Conservation (phyloP, 257 asterid species). For the Forsythia viridissima region DNA sequence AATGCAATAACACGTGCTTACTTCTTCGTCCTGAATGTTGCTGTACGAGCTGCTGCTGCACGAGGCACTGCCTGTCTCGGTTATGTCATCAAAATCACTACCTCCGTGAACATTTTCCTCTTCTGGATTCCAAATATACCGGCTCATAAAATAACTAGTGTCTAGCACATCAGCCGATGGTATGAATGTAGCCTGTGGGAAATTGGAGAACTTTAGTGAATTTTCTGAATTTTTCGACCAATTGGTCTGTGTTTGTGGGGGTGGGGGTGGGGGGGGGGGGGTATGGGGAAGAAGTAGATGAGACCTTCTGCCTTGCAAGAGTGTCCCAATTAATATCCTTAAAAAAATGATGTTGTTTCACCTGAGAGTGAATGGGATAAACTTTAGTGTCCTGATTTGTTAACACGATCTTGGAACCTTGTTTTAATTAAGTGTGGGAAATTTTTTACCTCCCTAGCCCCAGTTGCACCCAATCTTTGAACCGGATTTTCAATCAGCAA, state of each 20-base stretch:
- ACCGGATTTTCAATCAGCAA: conserved; percentile 82
- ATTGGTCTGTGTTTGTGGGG: not conserved
- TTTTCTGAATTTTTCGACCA: conserved; percentile 14
- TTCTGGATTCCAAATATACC: conserved; percentile 91
- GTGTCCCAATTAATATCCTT: conserved; percentile 86
- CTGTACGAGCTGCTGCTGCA: conserved; percentile 78
- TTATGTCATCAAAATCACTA: conserved; percentile 77
- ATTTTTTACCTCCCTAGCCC: conserved; percentile 71
- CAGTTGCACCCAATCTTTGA: conserved; percentile 92
- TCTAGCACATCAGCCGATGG: conserved; percentile 83
- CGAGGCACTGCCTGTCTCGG: conserved; percentile 72
- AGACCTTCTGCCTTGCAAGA: conserved; percentile 93
- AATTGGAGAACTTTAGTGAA: conserved; percentile 24
- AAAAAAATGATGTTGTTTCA: conserved; percentile 72
- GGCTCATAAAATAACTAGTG: conserved; percentile 97
- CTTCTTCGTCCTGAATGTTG: conserved; percentile 81
- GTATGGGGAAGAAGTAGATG: conserved; percentile 8
- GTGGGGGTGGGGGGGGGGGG: conserved; percentile 8
- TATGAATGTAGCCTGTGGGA: conserved; percentile 81
- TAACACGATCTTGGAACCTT: conserved; percentile 14
- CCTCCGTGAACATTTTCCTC: conserved; percentile 69
- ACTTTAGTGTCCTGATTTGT: conserved; percentile 9
- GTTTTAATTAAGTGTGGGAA: conserved; percentile 2
- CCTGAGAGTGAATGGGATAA: conserved; percentile 47
- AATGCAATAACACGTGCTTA: conserved; percentile 30